Percentiles rank a stretch among this genome's conserved stretches.
Evolutionary conservation across 2,329 filamentous ascomycete species (phyloP).

Genomic region (Pseudogymnoascus sp.): DNA sequence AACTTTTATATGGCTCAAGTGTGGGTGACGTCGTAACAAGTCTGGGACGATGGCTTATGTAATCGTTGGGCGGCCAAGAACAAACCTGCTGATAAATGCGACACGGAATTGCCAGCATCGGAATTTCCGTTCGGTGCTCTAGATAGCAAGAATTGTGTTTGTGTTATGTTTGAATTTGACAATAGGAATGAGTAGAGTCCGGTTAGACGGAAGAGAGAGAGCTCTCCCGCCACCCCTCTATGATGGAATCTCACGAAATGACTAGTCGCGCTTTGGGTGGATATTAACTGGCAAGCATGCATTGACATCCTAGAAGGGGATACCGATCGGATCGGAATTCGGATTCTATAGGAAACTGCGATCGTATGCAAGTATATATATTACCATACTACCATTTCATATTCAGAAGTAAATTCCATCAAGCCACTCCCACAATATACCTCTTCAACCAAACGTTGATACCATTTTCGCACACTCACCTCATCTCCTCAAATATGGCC

Average conservation of each 20-base stretch:
- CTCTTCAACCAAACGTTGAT: neutral
- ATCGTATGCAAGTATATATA: neutral
- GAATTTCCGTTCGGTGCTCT: neutral
- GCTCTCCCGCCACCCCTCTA: neutral
- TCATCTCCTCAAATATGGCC: neutral
- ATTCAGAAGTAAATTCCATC: neutral
- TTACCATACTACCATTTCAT: neutral
- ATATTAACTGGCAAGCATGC: neutral
- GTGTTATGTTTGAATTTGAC: neutral
- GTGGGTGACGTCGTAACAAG: neutral
- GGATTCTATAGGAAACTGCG: neutral
- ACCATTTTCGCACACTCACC: neutral
- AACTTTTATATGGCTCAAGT: neutral
- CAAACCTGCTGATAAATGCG: neutral
- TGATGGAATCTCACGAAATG: neutral
- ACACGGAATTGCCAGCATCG: neutral
- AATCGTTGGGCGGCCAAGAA: neutral
- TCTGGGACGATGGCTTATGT: neutral
- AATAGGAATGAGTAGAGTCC: neutral
- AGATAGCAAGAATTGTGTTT: neutral
- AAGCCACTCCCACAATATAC: neutral
- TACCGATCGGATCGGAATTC: conserved; percentile 1
- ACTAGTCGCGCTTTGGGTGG: neutral
- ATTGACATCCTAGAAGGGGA: neutral
- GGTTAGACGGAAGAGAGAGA: neutral